Evolutionary conservation across 169 alveolate genomes (phyloP).

Genomic region (Theileria parva): DNA sequence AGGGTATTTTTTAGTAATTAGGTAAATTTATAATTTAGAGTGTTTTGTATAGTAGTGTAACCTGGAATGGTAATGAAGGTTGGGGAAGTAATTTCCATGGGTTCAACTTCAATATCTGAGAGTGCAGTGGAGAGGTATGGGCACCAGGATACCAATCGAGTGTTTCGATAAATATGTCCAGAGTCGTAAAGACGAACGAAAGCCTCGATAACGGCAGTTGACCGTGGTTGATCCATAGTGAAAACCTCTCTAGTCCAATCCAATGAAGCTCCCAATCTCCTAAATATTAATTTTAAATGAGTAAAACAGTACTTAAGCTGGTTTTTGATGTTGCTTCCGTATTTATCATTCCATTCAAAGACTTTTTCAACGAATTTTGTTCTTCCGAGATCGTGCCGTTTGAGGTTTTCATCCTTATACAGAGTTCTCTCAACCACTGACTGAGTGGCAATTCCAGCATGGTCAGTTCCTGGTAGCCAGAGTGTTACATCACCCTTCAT

Average conservation of each 20-base stretch:
- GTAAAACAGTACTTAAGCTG: slow-evolving; percentile 80
- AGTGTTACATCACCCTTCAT: slow-evolving; percentile 93
- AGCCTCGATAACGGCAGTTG: slow-evolving; percentile 95
- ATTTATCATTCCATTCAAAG: slow-evolving; percentile 98
- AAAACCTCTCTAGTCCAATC: slow-evolving; percentile 98
- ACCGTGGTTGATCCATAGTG: slow-evolving; percentile 92
- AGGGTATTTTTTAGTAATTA: too few relatives aligned
- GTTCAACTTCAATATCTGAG: slow-evolving; percentile 98
- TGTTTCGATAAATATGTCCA: slow-evolving; percentile 94
- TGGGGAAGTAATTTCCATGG: slow-evolving; percentile 90
- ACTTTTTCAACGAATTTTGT: slow-evolving; percentile 92
- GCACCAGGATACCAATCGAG: slow-evolving; percentile 98
- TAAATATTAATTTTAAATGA: not conserved
- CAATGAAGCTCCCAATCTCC: slow-evolving; percentile 89
- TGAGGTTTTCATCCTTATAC: slow-evolving; percentile 87
- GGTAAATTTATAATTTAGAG: not conserved
- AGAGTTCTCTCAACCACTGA: slow-evolving; percentile 96
- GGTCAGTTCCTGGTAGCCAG: slow-evolving; percentile 99
- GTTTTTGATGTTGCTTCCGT: slow-evolving; percentile 89
- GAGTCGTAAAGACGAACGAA: slow-evolving; percentile 90
- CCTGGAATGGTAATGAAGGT: slow-evolving; percentile 77
- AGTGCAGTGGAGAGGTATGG: slow-evolving; percentile 97
- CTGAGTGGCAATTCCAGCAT: slow-evolving; percentile 99
- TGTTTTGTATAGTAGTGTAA: not conserved
- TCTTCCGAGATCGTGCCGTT: slow-evolving; percentile 96